Percentiles rank a stretch among this genome's conserved stretches.
Conservation (phyloP, 345 rosid genomes). For the Gossypium longicalyx region DNA sequence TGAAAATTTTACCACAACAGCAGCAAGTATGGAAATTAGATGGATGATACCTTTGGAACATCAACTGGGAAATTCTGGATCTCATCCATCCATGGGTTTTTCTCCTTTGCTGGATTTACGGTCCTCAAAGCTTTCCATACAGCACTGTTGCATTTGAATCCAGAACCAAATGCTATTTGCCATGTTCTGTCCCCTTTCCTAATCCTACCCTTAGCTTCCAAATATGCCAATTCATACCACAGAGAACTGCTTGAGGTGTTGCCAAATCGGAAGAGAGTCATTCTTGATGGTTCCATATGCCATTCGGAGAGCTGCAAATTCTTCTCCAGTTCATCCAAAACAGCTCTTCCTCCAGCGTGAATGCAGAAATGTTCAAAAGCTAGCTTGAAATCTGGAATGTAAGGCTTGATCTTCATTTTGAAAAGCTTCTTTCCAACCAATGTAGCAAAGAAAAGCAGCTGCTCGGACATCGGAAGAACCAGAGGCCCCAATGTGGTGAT, state of each 20-base stretch:
- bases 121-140: conserved; percentile 58
- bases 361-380: conserved; percentile 63
- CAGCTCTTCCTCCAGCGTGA: conserved; percentile 50
- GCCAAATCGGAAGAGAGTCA: conserved; percentile 51
- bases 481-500: conserved; percentile 63
- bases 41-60: conserved; percentile 31
- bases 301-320: conserved; percentile 45
- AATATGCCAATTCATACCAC: conserved; percentile 19
- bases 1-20: not conserved
- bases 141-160: conserved; percentile 58
- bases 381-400: conserved; percentile 54
- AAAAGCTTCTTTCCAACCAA: conserved; percentile 42
- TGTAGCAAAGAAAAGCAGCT: conserved; percentile 42
- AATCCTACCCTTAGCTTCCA: conserved; percentile 57
- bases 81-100: conserved; percentile 52
- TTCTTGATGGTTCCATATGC: conserved; percentile 69
- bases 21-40: conserved; percentile 18
- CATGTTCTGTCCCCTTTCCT: conserved; percentile 45
- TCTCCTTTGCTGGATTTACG: conserved; percentile 40
- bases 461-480: conserved; percentile 46
- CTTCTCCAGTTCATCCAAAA: conserved; percentile 51
- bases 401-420: conserved; percentile 42
- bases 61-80: conserved; percentile 42
- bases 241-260: conserved; percentile 58
- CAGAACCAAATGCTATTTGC: conserved; percentile 68